Conservation (phyloP, 2,329 filamentous ascomycete species). For the Alternaria sp. region DNA sequence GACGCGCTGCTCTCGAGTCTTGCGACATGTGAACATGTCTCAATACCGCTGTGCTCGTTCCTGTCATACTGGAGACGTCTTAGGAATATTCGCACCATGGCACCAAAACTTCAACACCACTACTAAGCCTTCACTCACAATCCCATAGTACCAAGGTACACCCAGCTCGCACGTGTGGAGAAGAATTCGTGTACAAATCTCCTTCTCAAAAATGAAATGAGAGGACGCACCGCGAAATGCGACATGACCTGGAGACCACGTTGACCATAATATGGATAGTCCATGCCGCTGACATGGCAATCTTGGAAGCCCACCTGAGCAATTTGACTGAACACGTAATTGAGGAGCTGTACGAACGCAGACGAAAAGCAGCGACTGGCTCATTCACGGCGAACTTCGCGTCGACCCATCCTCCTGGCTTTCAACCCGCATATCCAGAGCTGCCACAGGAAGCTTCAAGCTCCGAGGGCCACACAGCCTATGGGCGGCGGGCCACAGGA, state of each 20-base stretch:
- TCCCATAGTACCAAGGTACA: background rate
- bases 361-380: background rate
- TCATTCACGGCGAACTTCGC: background rate
- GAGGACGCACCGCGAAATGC: background rate
- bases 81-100: background rate
- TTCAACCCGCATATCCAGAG: background rate
- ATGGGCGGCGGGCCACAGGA: background rate
- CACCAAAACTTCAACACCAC: background rate
- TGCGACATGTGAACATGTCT: background rate
- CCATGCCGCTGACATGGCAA: background rate
- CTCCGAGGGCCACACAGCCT: background rate
- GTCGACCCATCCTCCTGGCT: too few species aligned
- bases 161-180: background rate
- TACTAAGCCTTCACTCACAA: background rate
- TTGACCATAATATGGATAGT: background rate
- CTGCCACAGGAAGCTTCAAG: background rate
- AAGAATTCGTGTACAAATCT: background rate
- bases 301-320: background rate
- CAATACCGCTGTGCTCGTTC: background rate
- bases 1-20: slow-evolving; percentile 1
- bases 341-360: background rate
- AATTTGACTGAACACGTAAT: background rate
- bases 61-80: background rate
- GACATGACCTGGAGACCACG: background rate
- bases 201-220: background rate